Conservation (phyloP, 352 stramenopile species). For the Pythium inflatum region DNA sequence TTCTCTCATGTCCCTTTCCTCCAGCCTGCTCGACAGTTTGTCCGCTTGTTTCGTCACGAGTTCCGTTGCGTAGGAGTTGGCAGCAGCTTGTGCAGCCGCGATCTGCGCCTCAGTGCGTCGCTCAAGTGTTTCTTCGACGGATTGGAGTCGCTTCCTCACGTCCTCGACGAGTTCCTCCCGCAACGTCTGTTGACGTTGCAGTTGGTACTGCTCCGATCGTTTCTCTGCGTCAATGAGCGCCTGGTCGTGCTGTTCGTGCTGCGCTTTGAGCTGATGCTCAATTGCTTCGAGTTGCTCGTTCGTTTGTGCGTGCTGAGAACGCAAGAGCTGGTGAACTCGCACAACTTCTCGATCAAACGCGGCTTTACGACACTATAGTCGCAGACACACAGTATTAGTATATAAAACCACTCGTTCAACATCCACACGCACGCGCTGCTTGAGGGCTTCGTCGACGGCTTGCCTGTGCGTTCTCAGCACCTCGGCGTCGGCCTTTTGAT, state of each 20-base stretch:
- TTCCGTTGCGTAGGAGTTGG: too few relatives aligned
- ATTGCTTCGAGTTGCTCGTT: slow-evolving; percentile 33
- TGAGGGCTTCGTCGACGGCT: slow-evolving; percentile 46
- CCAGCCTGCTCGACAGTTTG: neutral
- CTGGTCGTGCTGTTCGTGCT: too few relatives aligned
- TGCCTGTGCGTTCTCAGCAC: slow-evolving; percentile 36
- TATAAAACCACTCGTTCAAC: neutral
- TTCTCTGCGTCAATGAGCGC: too few relatives aligned
- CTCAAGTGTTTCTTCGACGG: neutral
- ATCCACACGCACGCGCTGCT: slow-evolving; percentile 41
- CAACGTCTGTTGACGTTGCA: neutral
- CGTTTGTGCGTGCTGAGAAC: slow-evolving; percentile 31
- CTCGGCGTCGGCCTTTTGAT: slow-evolving; percentile 53
- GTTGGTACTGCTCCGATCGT: too few relatives aligned
- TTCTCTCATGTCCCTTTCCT: neutral
- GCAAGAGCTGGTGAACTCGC: slow-evolving; percentile 41
- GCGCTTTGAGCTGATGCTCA: neutral
- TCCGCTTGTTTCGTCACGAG: neutral
- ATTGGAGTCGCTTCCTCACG: neutral
- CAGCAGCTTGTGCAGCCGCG: neutral
- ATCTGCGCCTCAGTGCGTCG: neutral
- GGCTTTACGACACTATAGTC: slow-evolving; percentile 53
- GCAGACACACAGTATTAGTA: neutral
- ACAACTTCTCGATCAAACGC: slow-evolving; percentile 55
- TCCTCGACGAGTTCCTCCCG: neutral